Evolutionary conservation across 257 asterid genomes (phyloP).

Genomic region (Verbena officinalis): DNA sequence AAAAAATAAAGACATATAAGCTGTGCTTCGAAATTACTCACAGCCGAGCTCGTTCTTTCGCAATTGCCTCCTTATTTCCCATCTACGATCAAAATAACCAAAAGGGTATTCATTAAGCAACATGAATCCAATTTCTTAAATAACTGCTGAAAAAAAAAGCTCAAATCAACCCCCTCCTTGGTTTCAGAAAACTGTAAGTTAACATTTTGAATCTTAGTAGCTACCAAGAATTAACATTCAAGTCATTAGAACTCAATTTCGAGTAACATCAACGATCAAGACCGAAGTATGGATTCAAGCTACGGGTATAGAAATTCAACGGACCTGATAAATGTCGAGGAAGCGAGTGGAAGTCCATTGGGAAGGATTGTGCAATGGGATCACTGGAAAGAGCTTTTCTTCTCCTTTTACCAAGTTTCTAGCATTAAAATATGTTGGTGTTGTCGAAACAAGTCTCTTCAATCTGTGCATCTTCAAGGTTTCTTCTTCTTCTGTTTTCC

Average conservation of each 20-base stretch:
- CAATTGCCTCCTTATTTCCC: constrained; percentile 70
- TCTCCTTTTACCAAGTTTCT: constrained; percentile 25
- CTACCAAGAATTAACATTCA: not conserved
- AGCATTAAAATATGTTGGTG: constrained; percentile 37
- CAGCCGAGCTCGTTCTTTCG: constrained; percentile 87
- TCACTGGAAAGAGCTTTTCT: constrained; percentile 32
- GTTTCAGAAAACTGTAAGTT: not conserved
- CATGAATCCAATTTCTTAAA: constrained; percentile 11
- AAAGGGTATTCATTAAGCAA: constrained; percentile 23
- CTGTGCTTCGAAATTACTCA: constrained; percentile 46
- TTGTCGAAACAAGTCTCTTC: constrained; percentile 46
- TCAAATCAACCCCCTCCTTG: not conserved
- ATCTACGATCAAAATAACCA: constrained; percentile 49
- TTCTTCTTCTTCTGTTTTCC: not conserved
- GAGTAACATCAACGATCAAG: not conserved
- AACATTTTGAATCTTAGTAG: too few species aligned
- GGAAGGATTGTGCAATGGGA: constrained; percentile 48
- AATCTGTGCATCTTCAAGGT: constrained; percentile 57
- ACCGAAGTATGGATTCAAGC: too few species aligned
- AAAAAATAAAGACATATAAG: not conserved
- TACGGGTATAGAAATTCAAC: too few species aligned
- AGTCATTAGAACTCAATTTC: not conserved
- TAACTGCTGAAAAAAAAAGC: not conserved
- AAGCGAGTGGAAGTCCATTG: constrained; percentile 72
- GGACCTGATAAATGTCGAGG: constrained; percentile 79